Evolutionary conservation across 1,139 yeast species (phyloP), one percentile per base, ranked within the genome.

Genomic region (Tardiomyces blankii): DNA sequence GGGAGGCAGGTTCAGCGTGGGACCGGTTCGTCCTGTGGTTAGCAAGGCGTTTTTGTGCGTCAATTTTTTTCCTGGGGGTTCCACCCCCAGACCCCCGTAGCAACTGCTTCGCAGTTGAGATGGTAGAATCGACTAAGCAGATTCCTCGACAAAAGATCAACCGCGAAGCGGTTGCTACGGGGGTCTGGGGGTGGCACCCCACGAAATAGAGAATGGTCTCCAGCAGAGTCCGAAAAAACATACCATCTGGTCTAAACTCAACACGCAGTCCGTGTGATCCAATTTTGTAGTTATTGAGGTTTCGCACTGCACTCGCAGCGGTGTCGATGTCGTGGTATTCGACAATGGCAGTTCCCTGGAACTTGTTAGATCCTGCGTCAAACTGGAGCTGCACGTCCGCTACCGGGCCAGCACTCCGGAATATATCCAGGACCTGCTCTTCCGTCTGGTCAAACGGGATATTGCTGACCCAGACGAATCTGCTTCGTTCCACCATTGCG

Each of bases 271-370:
- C 70, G 50, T 95, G 69, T 48, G 78, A 77, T 0, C 95, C 95
- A 43, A 89, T 75, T 28, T 77, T 73, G 65, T 82, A 82, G 53
- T 86, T 84, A 62, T 86, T 85, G 54, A 89, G 69, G 65, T 89
- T 91, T 49, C 97, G 70, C 18, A 88, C 95, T 0, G 97, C 97
- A 14, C 93, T 81, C 1, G 86, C 80, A 1, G 96, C 96, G 0
- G 96, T 84, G 55, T 85, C 95, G 6, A 58, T 53, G 47, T 66
- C 89, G 44, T 74, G 76, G 60, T 84, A 89, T 54, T 84, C 89
- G 18, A 89, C 82, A 56, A 83, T 85, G 2, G 95, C 96, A 62
- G 78, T 86, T 1, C 97, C 97, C 62, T 83, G 87, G 16, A 95
- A 85, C 59, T 82, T 83, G 2, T 97, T 97, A 0, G 95, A 87